Base-by-base conservation (phyloP, 257 asterid species). In the Fraxinus quadrangulata region DNA sequence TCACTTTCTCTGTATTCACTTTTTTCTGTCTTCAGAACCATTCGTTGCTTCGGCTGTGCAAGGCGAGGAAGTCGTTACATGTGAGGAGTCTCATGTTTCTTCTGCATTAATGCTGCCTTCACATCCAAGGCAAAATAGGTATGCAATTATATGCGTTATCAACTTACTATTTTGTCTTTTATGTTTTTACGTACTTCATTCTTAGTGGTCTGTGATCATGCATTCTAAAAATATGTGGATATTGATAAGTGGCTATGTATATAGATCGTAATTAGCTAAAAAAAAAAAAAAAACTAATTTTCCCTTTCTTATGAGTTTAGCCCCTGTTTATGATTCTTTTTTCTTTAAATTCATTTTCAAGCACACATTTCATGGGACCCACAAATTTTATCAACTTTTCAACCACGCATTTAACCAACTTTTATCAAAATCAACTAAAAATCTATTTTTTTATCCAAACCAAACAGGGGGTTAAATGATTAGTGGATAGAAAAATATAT, bases 111-210 rank as follows among this genome's bases (percentile, higher is more conserved):
- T 91, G 81, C 94, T 83, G 17, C 78, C 82, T 72, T 84, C 77
- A 10, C 4, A 17, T 42, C 49, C 49, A 72, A 85, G 97, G 85
- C 98, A 90, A 80, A 87, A 87, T 78, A 93, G 98, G 98, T 96
- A 80, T 34, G 7, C 1, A 16, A 3, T 56, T 80, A 49, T 61
- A 34, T 1, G 5, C 28, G 6, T 72, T 69, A 42, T 70, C 67
- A 67, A 51, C 66, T 56, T 77, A 12, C 19, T 45, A 45, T 45
- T 42, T 42, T 13, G 54, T 45, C n/a, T 45, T 45, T 45, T 45
- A 37, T 75, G 23, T 47, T 78, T 33, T 66, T 21, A 13, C 69
- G 40, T 26, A 19, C 19, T 14, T 28, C 56, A 56, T 69, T 49
- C 30, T 49, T 67, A 69, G 7, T 67, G 63, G 13, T 36, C 68